Base-by-base conservation (phyloP, 2,329 filamentous ascomycete genomes). In the Lomentospora prolificans region DNA sequence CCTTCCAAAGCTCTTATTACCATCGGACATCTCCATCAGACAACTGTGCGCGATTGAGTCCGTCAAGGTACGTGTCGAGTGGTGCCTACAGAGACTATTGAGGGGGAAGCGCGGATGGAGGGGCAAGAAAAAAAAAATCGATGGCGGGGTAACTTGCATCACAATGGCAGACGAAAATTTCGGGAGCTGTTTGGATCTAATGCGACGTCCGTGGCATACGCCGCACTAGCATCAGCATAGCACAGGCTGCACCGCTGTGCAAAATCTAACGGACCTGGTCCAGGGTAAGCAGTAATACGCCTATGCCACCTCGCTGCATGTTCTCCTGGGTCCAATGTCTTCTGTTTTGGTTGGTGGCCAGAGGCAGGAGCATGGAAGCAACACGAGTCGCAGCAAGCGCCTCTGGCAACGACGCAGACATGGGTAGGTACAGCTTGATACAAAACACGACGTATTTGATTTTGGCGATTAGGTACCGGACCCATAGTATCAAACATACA, bases 61-160 rank as follows among this genome's bases (percentile, higher is more conserved):
- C 44, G 22, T 3, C 17, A 48, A 22, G 17, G 22, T 22, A 22
- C 22, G 44, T 48, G 44, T 22, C 17, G 44, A 25, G 44, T 48
- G 44, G 44, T 48, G 44, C 44, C 44, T 48, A 48, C 44, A 22
- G 22, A 48, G 30, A 3, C 44, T 8, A 46, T 46, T 14, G n/a
- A 25, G 22, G 19, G 17, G n/a, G 4, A 22, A 33, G 8, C 51
- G 51, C 44, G 51, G 17, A 53, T 53, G 51, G 51, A 53, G 51
- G 51, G 51, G 51, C 51, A 19, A 52, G 24, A 24, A 19, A 33
- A 53, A 53, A 53, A 53, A 39, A 39, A 41, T 39, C 44, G 17
- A 53, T 53, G 51, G 51, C 51, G 51, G 51, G 51, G 51, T 53
- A 41, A 44, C 51, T 39, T 39, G 44, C 44, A 48, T 6, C 44